Base-by-base conservation (phyloP, 1,139 yeast species). In the Blastobotrys persicus region DNA sequence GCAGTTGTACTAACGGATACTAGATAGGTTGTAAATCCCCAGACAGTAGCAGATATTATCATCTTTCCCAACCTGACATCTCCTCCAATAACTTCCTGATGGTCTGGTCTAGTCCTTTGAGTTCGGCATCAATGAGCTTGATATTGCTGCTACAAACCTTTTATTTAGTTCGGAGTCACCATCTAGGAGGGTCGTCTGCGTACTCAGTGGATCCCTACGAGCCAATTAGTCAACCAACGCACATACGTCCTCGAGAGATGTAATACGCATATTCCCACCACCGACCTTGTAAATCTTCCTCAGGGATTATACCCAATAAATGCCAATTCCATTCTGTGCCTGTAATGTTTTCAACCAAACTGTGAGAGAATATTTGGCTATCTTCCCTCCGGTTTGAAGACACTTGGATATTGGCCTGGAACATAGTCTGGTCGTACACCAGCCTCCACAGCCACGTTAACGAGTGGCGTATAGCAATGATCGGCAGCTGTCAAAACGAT, bases 331-430 rank as follows among this genome's bases (percentile, higher is more conserved):
- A 23, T 76, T 77, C 47, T 55, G 46, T 17, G 82, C 59, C 54
- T 75, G 80, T 50, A 79, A 77, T 0, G 76, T 75, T 63, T 81
- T 80, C 50, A 80, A 59, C 2, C 84, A 85, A 18, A 61, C 62
- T 3, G 59, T 65, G 57, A 80, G 68, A 19, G 79, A 72, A 9
- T 61, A 63, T 2, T 62, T 60, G 3, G 76, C 66, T 59, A 76
- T 80, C 1, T 59, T 63, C 0, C 61, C 45, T 65, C n/a, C n/a
- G n/a, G n/a, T n/a, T n/a, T n/a, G n/a, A n/a, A n/a, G n/a, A n/a
- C n/a, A n/a, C n/a, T n/a, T n/a, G n/a, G n/a, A n/a, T n/a, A n/a
- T 82, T 82, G 26, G 54, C 13, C 1, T 49, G 57, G 31, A 78
- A 56, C 72, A 69, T 1, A 72, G 73, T 2, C 74, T 73, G 26